Base-by-base conservation (phyloP, 2,329 filamentous ascomycete species). In the Myriosclerotinia scirpicola region DNA sequence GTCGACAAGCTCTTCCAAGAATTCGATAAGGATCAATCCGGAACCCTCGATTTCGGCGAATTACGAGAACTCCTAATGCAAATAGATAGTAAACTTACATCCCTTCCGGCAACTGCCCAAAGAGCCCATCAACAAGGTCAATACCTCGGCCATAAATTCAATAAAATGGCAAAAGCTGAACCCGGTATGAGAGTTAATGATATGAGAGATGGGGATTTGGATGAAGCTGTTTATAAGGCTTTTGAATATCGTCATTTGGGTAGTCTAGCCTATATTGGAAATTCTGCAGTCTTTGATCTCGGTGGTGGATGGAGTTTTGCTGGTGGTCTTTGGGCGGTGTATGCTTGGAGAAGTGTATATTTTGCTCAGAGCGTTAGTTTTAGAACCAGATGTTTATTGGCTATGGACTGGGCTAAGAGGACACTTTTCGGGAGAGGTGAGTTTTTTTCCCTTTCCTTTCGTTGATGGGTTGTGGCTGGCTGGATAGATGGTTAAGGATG, bases 371-470 rank as follows among this genome's bases (percentile, higher is more conserved):
- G 92, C 75, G 95, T 99, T 58, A 97, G 93, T 78, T 84, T 98
- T 68, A 83, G 95, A 72, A 99, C 95, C 36, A 86, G 94, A 69
- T 86, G 92, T 71, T 79, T 99, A 75, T 83, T 99, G 79, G 93
- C 93, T 22, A 97, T 99, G 95, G 95, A 99, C 78, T 99, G 95
- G 95, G 89, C 87, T n/a, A 99, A 98, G 86, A 85, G 96, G 77
- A 91, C 92, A 15, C 79, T 99, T 30, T 99, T 99, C 81, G 95
- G 95, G 72, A 85, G 95, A 88, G 95, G 94, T 97, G 61, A 72
- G 73, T 66, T 65, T 34, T 50, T 22, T 22, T 38, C 42, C 30
- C 6, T 34, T 34, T 34, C 30, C 44, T 48, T 20, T 12, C 3
- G 7, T 22, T 17, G 7, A 50, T 3, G 22, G 20, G 1, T 34